These are phyloP conservation scores for Aspergillus avenaceus DNA, from an alignment of 495 filamentous ascomycete species.

Conservation along the genomic window DNA sequence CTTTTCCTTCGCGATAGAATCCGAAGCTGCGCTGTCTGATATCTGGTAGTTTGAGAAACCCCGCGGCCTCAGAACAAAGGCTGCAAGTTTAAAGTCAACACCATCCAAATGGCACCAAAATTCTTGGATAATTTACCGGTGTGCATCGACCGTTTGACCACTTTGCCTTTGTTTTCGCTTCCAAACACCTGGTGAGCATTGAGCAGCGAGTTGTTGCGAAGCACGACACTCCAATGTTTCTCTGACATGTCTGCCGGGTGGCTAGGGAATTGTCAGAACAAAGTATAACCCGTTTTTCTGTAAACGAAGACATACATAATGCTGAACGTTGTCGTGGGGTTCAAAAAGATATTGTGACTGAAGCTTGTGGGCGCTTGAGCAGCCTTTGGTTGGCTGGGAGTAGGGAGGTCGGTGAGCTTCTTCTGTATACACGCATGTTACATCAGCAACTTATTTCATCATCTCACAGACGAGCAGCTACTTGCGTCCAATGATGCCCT, in stretches of 20 bases:
- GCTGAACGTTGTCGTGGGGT: conserved; percentile 2
- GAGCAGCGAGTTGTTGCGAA: conserved; percentile 6
- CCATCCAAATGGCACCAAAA: neutral
- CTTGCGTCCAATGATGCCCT: neutral
- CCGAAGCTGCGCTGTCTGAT: neutral
- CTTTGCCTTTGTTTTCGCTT: neutral
- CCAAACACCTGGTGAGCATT: neutral
- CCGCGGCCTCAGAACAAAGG: conserved; percentile 2
- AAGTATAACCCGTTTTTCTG: neutral
- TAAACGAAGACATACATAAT: too few species aligned
- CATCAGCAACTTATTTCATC: too few species aligned
- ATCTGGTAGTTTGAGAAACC: conserved; percentile 1
- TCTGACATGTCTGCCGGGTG: conserved; percentile 7
- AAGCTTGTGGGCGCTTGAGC: neutral
- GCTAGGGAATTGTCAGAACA: neutral
- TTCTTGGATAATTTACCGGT: neutral
- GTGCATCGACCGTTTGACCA: conserved; percentile 2
- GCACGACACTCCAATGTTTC: conserved; percentile 4
- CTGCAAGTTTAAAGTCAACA: neutral
- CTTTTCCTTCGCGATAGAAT: neutral
- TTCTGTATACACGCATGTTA: too few species aligned
- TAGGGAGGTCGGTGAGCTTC: too few species aligned
- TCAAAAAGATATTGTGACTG: conserved; percentile 5
- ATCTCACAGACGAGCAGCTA: too few species aligned
- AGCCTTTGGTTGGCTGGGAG: too few species aligned